Evolutionary conservation across 2,329 filamentous ascomycete genomes (phyloP).

Genomic region (Monosporascus sp.): DNA sequence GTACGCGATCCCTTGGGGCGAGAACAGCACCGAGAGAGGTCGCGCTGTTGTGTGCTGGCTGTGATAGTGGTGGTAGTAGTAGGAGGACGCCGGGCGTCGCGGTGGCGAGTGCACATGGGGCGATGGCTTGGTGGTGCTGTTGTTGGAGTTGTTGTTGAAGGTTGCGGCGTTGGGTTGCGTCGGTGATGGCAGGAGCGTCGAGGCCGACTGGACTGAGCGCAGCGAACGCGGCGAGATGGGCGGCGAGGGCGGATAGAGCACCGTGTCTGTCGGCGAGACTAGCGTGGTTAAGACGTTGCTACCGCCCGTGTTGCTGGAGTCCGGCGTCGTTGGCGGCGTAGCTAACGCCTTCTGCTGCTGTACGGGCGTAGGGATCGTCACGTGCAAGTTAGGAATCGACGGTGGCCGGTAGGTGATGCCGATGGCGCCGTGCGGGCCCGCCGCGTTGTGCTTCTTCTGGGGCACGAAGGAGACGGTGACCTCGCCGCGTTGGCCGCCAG

Average conservation of each 20-base stretch:
- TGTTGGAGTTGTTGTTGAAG: slow-evolving; percentile 1
- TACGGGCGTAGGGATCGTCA: slow-evolving; percentile 1
- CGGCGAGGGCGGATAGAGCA: slow-evolving; percentile 29
- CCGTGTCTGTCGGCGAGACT: slow-evolving; percentile 10
- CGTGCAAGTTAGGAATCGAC: slow-evolving; percentile 16
- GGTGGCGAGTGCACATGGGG: slow-evolving; percentile 13
- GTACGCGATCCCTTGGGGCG: slow-evolving; percentile 58
- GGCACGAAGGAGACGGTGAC: slow-evolving; percentile 66
- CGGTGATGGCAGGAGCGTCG: slow-evolving; percentile 26
- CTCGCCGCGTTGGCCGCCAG: slow-evolving; percentile 55
- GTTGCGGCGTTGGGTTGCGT: slow-evolving; percentile 10
- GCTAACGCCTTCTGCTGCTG: slow-evolving; percentile 7
- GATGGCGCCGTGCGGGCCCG: slow-evolving; percentile 60
- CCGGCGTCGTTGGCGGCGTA: slow-evolving; percentile 29
- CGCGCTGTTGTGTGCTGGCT: slow-evolving; percentile 12
- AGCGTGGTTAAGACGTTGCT: slow-evolving; percentile 8
- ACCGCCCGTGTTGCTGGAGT: slow-evolving; percentile 11
- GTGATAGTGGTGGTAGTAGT: slow-evolving; percentile 1
- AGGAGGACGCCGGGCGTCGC: slow-evolving; percentile 7
- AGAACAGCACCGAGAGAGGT: slow-evolving; percentile 58
- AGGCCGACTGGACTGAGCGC: slow-evolving; percentile 30
- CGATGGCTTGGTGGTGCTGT: slow-evolving; percentile 5
- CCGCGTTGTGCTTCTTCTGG: slow-evolving; percentile 56
- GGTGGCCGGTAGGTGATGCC: slow-evolving; percentile 69
- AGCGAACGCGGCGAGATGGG: slow-evolving; percentile 32